Conservation (phyloP, 2,329 filamentous ascomycete genomes). For the Rhytidhysteron rufulum region DNA sequence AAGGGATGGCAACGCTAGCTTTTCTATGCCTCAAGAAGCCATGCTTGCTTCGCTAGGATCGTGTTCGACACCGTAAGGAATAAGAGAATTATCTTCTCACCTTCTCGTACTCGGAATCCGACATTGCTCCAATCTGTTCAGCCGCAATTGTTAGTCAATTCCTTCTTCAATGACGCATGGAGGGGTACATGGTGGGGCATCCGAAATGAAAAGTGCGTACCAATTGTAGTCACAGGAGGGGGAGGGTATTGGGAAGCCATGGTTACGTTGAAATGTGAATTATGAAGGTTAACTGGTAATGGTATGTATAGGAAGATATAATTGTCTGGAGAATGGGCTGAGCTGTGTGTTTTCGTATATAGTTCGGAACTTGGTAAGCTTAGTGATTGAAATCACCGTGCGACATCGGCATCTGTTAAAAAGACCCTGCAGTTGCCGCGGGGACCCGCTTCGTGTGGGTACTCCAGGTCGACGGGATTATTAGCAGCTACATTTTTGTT, state of each 20-base stretch:
- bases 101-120: slow-evolving; percentile 88
- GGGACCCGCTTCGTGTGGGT: background rate
- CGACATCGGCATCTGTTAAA: slow-evolving; percentile 1
- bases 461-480: no score
- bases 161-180: background rate
- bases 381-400: background rate
- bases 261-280: slow-evolving; percentile 1
- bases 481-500: no score
- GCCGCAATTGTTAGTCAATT: slow-evolving; percentile 7
- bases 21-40: no score
- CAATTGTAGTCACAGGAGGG: slow-evolving; percentile 72
- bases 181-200: background rate
- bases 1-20: no score
- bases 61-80: background rate
- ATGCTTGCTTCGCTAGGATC: no score
- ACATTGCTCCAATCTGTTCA: slow-evolving; percentile 79
- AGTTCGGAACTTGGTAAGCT: slow-evolving; percentile 1
- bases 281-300: background rate
- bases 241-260: slow-evolving; percentile 62
- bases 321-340: no score
- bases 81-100: no score
- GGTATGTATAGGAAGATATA: no score
- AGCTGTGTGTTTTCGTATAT: no score
- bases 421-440: background rate
- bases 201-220: slow-evolving; percentile 32